Percentiles rank a stretch among this genome's conserved stretches.
Conservation (phyloP, 192 early-diverging fungal species). For the Mycoemilia scoparia region DNA sequence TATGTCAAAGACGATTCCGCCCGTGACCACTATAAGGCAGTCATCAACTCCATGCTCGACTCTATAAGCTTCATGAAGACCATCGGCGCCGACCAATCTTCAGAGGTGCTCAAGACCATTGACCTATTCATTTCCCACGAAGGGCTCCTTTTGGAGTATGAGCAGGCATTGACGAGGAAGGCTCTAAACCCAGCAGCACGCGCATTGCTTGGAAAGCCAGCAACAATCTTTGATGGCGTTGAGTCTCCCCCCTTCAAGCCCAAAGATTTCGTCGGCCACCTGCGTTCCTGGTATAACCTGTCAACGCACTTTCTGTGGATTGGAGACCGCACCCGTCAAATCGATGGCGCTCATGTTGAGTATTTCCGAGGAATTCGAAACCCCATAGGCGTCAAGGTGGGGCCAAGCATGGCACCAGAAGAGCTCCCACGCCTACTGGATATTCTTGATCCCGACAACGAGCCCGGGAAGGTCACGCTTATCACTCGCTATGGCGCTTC, state of each 20-base stretch:
- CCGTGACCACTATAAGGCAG: conserved; percentile 71
- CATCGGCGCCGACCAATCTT: conserved; percentile 65
- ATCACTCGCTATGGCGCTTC: conserved; percentile 86
- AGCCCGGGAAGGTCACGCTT: conserved; percentile 80
- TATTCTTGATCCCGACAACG: conserved; percentile 71
- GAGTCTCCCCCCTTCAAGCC: no score
- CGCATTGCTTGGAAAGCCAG: neutral
- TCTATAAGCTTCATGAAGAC: conserved; percentile 87
- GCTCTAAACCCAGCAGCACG: conserved; percentile 25
- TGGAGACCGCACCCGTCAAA: conserved; percentile 90
- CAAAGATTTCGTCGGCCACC: no score
- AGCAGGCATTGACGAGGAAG: conserved; percentile 62
- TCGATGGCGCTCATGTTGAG: conserved; percentile 89
- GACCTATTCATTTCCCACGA: conserved; percentile 94
- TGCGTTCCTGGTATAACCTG: conserved; percentile 68
- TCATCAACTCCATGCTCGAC: conserved; percentile 73
- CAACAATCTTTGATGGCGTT: no score
- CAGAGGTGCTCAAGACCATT: conserved; percentile 47
- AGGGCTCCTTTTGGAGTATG: conserved; percentile 87
- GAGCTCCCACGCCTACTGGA: conserved; percentile 71
- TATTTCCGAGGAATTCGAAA: conserved; percentile 96
- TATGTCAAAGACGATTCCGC: conserved; percentile 68
- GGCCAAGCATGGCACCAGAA: conserved; percentile 72
- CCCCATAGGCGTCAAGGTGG: conserved; percentile 93
- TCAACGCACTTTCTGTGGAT: conserved; percentile 98